Evolutionary conservation across 1,139 yeast genomes (phyloP), one percentile per base, ranked within the genome.

Genomic region (Saccharomycopsis hybrid): DNA sequence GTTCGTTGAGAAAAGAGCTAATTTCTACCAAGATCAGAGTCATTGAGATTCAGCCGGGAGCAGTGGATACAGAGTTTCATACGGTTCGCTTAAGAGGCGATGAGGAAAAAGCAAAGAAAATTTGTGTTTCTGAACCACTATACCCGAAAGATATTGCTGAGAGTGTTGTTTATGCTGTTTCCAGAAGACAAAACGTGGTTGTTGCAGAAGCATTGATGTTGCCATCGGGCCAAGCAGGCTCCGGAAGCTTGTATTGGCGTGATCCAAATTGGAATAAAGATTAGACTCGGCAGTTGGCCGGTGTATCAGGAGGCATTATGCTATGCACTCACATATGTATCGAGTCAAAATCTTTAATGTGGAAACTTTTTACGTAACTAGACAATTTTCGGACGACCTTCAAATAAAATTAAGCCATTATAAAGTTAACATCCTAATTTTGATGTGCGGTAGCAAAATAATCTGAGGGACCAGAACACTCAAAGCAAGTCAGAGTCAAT

Each of bases 31-130:
- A 77, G 51, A 79, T 87, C 57, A 74, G 96, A 62, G 89, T 87
- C 49, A 77, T 88, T 58, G 94, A 86, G 64, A 76, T 87, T 47
- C 90, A 86, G 55, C 96, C 96, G 7, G 96, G 96, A 60, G 81
- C 84, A 44, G 95, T 87, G 28, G 88, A 86, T 66, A 88, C 96
- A 13, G 96, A 88, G 61, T 88, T 88, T 64, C 82, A 92, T 5
- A 65, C 79, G 36, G 85, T 85, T 35, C 74, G 95, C 63, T 83
- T 78, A 71, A 74, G 80, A 56, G 95, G 95, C 53, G 94, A 87
- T 63, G 61, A 69, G 46, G 70, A 67, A 4, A 76, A 76, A 61
- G 95, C 95, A 7, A 81, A 81, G 57, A 77, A 76, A 18, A 89
- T 85, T 28, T 88, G 87, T 62, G 72, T 73, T 41, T 89, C 88